Evolutionary conservation across 2,329 filamentous ascomycete species (phyloP), one percentile per base, ranked within the genome.

Genomic region (Diaporthe amygdali): DNA sequence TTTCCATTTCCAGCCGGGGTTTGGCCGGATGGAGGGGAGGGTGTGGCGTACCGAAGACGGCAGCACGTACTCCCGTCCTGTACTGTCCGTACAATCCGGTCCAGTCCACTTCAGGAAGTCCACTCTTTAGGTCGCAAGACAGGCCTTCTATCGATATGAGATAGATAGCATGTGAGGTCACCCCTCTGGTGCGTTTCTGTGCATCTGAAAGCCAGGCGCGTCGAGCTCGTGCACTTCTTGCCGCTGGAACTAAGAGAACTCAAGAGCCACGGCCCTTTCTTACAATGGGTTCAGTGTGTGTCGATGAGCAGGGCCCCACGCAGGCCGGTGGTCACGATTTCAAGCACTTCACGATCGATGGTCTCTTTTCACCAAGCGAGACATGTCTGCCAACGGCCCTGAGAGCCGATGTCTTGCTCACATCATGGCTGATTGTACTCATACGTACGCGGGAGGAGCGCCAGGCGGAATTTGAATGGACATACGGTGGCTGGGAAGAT

Each of bases 341-440:
- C 49, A 75, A 70, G 41, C 75, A 74, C 44, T 79, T 80, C 69
- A 71, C 79, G n/a, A 49, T 82, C n/a, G 47, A 51, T 25, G 76
- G 73, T 6, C 76, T 82, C 22, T 46, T 37, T 69, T 73, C 69
- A 14, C 72, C 77, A 39, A 71, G 79, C 44, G 68, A 78, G 20
- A 64, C 10, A 5, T 52, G 41, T 3, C 78, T 76, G 14, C 74
- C 75, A 20, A 83, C 82, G 9, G 77, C 79, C 37, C 78, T 82
- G 76, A 82, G 74, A 70, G 81, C 84, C n/a, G 83, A 84, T 22
- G 66, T 82, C 20, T 22, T 86, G 15, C 79, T 86, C 14, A 54
- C 82, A 44, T 80, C 84, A 49, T 86, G 84, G 84, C 78, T 85
- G 17, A 77, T 85, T 15, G 80, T 84, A 8, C 81, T 86, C 9